These are phyloP conservation scores for Cladophialophora chaetospira DNA, from an alignment of 2,329 filamentous ascomycete species.

Conservation along the genomic window DNA sequence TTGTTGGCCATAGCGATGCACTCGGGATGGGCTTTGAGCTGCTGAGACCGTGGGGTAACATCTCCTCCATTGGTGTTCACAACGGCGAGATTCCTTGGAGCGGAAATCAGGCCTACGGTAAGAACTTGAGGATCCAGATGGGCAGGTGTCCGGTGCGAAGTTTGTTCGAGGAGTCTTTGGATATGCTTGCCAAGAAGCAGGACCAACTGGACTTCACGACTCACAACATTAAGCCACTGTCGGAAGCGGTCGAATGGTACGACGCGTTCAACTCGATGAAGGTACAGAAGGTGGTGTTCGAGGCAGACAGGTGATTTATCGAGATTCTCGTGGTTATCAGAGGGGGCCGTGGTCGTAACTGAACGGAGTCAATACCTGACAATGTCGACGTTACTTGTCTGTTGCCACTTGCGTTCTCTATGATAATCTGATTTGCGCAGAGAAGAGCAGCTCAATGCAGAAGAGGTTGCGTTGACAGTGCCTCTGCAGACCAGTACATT, in stretches of 20 bases:
- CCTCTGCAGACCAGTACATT: too few relatives aligned
- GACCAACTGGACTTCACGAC: conserved; percentile 72
- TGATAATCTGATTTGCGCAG: too few relatives aligned
- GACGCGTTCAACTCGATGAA: conserved; percentile 72
- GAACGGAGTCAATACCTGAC: too few relatives aligned
- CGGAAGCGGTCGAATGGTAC: conserved; percentile 67
- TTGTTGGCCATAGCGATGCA: conserved; percentile 70
- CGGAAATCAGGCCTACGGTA: conserved; percentile 64
- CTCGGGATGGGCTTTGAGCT: conserved; percentile 69
- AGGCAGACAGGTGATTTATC: conserved; percentile 42
- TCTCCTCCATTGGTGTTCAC: conserved; percentile 75
- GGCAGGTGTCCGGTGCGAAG: conserved; percentile 72
- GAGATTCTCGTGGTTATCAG: not conserved
- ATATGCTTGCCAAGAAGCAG: conserved; percentile 67
- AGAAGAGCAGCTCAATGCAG: too few relatives aligned
- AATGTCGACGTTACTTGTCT: not conserved
- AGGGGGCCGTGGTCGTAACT: too few relatives aligned
- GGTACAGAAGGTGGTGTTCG: conserved; percentile 73
- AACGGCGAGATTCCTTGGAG: conserved; percentile 70
- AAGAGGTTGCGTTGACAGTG: too few relatives aligned
- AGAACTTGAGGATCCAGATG: conserved; percentile 74
- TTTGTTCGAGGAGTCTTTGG: conserved; percentile 67
- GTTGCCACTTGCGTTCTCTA: not conserved
- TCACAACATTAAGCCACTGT: conserved; percentile 71
- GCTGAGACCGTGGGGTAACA: conserved; percentile 70